phyloP scores from a whole-genome alignment of 2,329 filamentous ascomycete genomes.

The Trichoderma koningiopsis region DNA sequence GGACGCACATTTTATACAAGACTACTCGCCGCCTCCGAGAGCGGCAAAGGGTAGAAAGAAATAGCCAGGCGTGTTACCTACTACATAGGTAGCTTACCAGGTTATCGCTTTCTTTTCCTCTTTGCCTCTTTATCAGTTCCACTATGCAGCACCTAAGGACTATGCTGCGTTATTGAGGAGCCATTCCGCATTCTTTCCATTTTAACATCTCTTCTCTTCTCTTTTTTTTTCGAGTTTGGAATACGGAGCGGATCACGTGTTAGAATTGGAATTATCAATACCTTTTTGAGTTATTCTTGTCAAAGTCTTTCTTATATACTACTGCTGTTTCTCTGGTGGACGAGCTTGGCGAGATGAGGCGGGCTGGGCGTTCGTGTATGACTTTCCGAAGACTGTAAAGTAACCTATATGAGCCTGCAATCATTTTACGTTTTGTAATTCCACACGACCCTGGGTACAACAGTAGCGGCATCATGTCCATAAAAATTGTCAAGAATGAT shows the following conservation, averaged over 20 bases:
- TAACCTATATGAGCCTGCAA: neutral
- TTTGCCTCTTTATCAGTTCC: neutral
- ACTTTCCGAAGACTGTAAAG: neutral
- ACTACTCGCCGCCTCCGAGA: slow-evolving; percentile 25
- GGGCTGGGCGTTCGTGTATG: neutral
- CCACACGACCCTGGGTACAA: neutral
- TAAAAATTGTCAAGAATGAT: neutral
- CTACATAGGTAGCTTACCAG: neutral
- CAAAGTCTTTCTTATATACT: neutral
- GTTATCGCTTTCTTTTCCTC: neutral
- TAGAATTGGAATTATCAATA: neutral
- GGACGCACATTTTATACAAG: slow-evolving; percentile 40
- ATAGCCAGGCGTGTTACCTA: neutral
- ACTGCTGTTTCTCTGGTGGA: neutral
- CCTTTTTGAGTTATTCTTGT: neutral
- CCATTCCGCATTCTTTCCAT: neutral
- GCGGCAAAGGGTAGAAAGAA: slow-evolving; percentile 30
- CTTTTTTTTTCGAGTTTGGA: neutral
- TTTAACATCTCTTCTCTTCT: neutral
- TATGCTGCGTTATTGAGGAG: neutral
- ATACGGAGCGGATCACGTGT: neutral
- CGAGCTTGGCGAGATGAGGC: neutral
- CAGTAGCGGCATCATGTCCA: neutral
- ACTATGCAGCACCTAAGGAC: neutral
- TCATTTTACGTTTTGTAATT: neutral